Evolutionary conservation across 2,329 filamentous ascomycete species (phyloP), one percentile per base, ranked within the genome.

Genomic region (Ophiostoma triangulosporum): DNA sequence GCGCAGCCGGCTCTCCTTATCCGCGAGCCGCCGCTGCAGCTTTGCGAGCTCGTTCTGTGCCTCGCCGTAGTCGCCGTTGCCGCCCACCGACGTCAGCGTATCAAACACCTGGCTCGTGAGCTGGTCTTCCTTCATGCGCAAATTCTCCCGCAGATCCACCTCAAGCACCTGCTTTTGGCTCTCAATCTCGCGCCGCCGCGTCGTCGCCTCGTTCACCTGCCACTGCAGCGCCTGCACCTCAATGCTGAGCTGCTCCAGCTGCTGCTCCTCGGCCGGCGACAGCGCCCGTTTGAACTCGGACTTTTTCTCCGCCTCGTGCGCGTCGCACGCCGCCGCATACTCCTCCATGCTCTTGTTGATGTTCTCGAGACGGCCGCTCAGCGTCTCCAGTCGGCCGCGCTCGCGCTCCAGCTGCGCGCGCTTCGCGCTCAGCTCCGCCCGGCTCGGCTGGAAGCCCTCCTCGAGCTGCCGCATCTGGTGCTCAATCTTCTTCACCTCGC

Each of bases 281-380:
- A 98, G 74, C 12, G 85, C 85, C 68, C 95, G 96, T 71, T 95
- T 94, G 72, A 97, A 98, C 24, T 94, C 85, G 1, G 88, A 86
- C 15, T 76, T 75, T 54, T 96, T 69, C 65, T 98, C 94, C 2
- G 82, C 75, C 66, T 95, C 83, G 64, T 89, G 86, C 6, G 85
- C 83, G 48, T 74, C 77, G 54, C 94, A 75, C 59, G 87, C 86
- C 56, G 88, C 84, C 50, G 83, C 78, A 52, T 95, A 77, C 38
- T 82, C 80, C 59, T 86, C 84, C 65, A 96, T 77, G 61, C 86
- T 84, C 58, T 76, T 77, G 59, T 88, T 82, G 29, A 90, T 82
- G 48, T 82, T 81, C 50, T 87, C 82, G 52, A 80, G 78, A 58
- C 77, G 74, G 56, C 68, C 71, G 38, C 71, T 65, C 11, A 89